Evolutionary conservation across 2,329 filamentous ascomycete species (phyloP), one percentile per base, ranked within the genome.

Genomic region (Gaeumannomyces tritici): DNA sequence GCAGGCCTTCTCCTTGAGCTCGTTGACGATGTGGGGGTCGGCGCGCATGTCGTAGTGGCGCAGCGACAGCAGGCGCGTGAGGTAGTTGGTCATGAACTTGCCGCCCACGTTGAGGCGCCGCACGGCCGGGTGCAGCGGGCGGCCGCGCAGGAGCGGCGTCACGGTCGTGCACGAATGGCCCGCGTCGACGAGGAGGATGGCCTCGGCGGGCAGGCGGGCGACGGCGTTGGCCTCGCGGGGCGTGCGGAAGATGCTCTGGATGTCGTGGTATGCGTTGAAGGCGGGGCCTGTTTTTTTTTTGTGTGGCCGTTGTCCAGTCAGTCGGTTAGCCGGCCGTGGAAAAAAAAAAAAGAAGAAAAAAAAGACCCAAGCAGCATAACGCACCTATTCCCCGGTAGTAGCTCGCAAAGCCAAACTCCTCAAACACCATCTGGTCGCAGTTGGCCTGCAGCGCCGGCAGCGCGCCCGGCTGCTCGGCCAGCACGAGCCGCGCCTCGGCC

Each of bases 41-140:
- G 96, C 93, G 65, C 95, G 87, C 86, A 99, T 93, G 72, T 97
- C 93, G 74, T 96, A 96, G 70, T 97, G 92, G 8, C 95, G 88
- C 18, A 96, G 82, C 1, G 93, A 97, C 24, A 98, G 86, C 21
- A 96, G 82, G 63, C 95, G 90, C 59, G 95, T 93, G 42, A 99
- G 81, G 72, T 96, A 89, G 73, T 98, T 98, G 27, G 93, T 97
- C 65, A 99, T 78, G 61, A 96, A 84, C 75, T 96, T 98, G 63
- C 95, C 95, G 56, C 95, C 95, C 8, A 98, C 83, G 62, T 97
- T 92, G 58, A 99, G 85, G 54, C 95, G 84, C 26, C 93, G 87
- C 62, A 96, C 85, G 0, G 90, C 92, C 0, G 87, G 80, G 66
- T 97, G 91, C 7, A 98, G 75, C 1, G 93, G 88, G 28, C 85